Evolutionary conservation across 352 stramenopile genomes (phyloP), one percentile per base, ranked within the genome.

Genomic region (Pythium phragmitis): DNA sequence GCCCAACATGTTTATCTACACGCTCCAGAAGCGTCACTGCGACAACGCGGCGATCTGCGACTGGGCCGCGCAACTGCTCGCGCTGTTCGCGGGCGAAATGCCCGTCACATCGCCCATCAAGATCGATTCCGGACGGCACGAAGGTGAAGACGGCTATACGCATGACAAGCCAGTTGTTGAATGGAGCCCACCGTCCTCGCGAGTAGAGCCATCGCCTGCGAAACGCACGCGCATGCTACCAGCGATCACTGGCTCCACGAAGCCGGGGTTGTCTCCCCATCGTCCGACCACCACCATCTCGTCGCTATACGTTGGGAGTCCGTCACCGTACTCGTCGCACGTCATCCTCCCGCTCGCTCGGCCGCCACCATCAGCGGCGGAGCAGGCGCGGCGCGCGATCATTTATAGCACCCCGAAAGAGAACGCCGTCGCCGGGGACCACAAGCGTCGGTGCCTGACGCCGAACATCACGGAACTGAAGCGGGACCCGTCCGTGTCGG

Each of bases 1-100:
- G 63, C 84, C 84, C 36, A 87, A 89, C 55, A 90, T 91, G 77
- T 93, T 90, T 51, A 80, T 93, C 45, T 81, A 87, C 39, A 87
- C 80, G 21, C 59, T 93, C 13, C 78, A 86, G 50, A 91, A 90
- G 58, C 84, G 84, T 3, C 79, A 93, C 50, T 71, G 69, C 21
- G 77, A 80, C 47, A 86, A 81, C 61, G 43, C 69, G 12, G 65
- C 45, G 42, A 71, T 93, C 30, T 73, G 74, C 30, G 65, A 79
- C 2, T 62, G 88, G 17, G 76, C 70, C 0, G 58, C 63, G 13
- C 69, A 76, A 28, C 58, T 93, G 37, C 69, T 87, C 28, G 46
- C 60, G 13, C 74, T 67, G 47, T 80, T 91, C 61, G 69, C 69
- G 19, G 43, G 64, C 34, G 68, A 76, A 41, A 88, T 90, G 81